Base-by-base conservation (phyloP, 176 grass and related monocot genomes). In the Cocos nucifera region DNA sequence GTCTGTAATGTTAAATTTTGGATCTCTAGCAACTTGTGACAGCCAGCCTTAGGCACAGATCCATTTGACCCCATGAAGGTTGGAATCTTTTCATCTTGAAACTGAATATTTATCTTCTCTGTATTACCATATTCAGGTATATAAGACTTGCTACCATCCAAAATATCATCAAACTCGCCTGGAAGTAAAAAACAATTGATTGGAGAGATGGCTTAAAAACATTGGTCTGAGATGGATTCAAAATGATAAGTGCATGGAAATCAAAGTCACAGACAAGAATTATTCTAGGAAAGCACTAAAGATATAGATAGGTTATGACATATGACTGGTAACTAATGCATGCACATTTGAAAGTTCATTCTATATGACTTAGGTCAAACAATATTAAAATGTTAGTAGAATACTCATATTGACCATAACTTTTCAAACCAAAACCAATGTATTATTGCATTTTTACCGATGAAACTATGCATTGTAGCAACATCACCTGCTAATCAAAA, bases 151-250 rank as follows among this genome's bases (percentile, higher is more conserved):
- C 69, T 80, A 58, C 63, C 84, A 76, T 90, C 92, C 72, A 97
- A 78, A 50, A 91, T 22, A 67, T 91, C 92, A 73, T 97, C 81
- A 62, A 91, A 97, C 69, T 97, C 92, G 73, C 87, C 87, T 97
- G 61, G 21, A 63, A 57, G 25, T 10, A 56, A n/a, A 56, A 28
- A 17, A 32, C 23, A 12, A 35, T 56, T 18, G 17, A 26, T 17
- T 53, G 25, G 44, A 19, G 21, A 65, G 8, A 56, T 4, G 35
- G 10, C 12, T 44, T 44, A 44, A 44, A 5, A 44, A 44, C 35
- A 12, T 44, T 44, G 9, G 35, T 14, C 35, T 44, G 35, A 12
- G 10, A 44, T 44, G 9, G 35, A 44, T 44, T 44, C 35, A n/a
- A 35, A 79, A 50, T 5, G 62, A 32, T 19, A 55, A 19, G 51